These are phyloP conservation scores for Stentor coeruleus DNA, from an alignment of 73 alveolate species.

Conservation along the genomic window DNA sequence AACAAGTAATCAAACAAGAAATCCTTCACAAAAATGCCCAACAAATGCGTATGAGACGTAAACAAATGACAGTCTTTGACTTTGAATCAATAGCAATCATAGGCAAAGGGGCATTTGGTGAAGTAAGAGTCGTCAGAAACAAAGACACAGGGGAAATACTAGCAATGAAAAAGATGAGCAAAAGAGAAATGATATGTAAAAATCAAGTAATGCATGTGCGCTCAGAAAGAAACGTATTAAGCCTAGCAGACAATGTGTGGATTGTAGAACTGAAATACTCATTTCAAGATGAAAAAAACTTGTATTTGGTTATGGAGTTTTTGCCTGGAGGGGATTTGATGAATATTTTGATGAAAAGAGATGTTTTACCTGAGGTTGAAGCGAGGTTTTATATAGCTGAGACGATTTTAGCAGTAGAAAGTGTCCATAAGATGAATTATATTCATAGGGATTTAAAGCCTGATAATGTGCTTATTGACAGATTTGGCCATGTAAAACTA, in stretches of 20 bases:
- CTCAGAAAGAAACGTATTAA: conserved; percentile 83
- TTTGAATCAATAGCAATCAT: conserved; percentile 60
- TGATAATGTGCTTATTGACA: conserved; percentile 67
- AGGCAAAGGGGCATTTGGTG: conserved; percentile 89
- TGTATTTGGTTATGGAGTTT: conserved; percentile 81
- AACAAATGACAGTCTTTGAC: no score
- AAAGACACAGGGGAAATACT: conserved; percentile 39
- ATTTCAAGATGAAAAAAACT: conserved; percentile 79
- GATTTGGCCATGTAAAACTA: conserved; percentile 75
- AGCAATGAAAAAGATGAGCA: conserved; percentile 59
- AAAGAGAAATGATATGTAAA: conserved; percentile 64
- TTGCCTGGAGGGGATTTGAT: conserved; percentile 86
- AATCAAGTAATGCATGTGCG: conserved; percentile 53
- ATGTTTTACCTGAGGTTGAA: conserved; percentile 77
- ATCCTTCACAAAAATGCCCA: no score
- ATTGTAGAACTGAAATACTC: conserved; percentile 78
- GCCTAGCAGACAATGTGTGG: conserved; percentile 70
- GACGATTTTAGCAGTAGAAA: conserved; percentile 76
- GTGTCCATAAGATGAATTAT: conserved; percentile 78
- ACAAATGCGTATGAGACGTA: no score
- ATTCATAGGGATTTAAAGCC: conserved; percentile 86
- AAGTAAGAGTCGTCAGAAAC: conserved; percentile 60
- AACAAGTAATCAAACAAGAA: no score
- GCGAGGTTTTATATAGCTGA: conserved; percentile 78
- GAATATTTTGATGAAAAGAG: conserved; percentile 82